Base-by-base conservation (phyloP, 169 alveolate genomes). In the Cystoisospora suis region DNA sequence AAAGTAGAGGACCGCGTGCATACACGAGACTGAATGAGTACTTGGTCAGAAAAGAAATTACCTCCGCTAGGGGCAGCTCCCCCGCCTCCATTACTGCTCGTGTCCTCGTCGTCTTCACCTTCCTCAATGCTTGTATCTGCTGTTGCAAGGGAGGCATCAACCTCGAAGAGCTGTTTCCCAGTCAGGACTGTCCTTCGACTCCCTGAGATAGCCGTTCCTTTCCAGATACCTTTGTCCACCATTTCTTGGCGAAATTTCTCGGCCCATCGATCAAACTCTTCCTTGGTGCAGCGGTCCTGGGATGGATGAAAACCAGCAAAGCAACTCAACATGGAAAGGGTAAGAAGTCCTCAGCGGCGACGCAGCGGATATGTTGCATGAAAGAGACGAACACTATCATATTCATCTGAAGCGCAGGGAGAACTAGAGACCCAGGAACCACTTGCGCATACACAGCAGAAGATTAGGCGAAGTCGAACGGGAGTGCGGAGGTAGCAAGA, bases 211-310 rank as follows among this genome's bases (percentile, higher is more conserved):
- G 56, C 47, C 23, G 40, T 23, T 38, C 88, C 88, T 81, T 81
- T 81, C 88, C 88, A 81, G 7, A 81, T 56, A 0, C 77, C 77
- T 36, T 29, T 29, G 36, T 34, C 77, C n/a, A 45, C 29, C 88
- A 81, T 47, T 29, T 81, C 88, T 40, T 36, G 47, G 46, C 77
- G 75, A 36, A 81, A 81, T 38, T 36, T 29, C 12, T 38, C 77
- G 3, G 88, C 88, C 88, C 88, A 81, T 20, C 77, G 53, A 12
- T 81, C 88, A 38, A 81, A 81, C 44, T 81, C 88, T 36, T 81
- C 72, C 88, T 49, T 81, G 46, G 88, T 81, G 53, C 88, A 81
- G 12, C 88, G 72, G 38, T 81, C 88, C 88, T 81, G 53, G 36
- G 40, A 47, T 38, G 3, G 75, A 5, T 20, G 6, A 15, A 61